A percentile compares a stretch with the other conserved stretches of the same genome.
Conservation (phyloP, 2,329 filamentous ascomycete species). For the Sclerotinia spermophila region DNA sequence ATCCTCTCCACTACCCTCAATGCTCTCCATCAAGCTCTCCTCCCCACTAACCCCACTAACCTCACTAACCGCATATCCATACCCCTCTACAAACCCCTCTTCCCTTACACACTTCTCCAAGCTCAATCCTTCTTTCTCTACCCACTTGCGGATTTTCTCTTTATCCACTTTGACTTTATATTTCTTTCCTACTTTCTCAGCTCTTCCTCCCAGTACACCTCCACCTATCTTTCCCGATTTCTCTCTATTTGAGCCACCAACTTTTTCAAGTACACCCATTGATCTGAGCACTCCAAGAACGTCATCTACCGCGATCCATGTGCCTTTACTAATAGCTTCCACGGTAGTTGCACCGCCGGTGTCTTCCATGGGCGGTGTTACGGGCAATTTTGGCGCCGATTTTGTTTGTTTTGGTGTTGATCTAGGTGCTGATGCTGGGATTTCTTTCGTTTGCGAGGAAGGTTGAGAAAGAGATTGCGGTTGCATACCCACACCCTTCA, state of each 20-base stretch:
- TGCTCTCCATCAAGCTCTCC: constrained; percentile 3
- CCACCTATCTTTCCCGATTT: constrained; percentile 40
- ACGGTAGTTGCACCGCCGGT: constrained; percentile 39
- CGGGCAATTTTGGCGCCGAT: neutral
- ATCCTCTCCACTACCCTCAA: neutral
- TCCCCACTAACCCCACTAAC: constrained; percentile 23
- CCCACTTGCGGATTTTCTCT: constrained; percentile 54
- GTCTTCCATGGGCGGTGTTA: neutral
- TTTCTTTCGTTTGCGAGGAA: neutral
- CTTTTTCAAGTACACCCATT: constrained; percentile 69
- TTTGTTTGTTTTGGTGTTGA: neutral
- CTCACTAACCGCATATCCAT: constrained; percentile 45
- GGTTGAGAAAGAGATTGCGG: neutral
- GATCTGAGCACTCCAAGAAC: constrained; percentile 72
- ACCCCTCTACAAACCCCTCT: constrained; percentile 69
- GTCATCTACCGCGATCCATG: constrained; percentile 83
- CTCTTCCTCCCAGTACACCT: constrained; percentile 26
- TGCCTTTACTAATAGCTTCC: constrained; percentile 68
- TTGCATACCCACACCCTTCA: constrained; percentile 17
- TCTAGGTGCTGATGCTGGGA: neutral
- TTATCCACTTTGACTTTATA: constrained; percentile 51
- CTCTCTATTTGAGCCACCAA: constrained; percentile 38
- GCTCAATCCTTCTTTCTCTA: constrained; percentile 69
- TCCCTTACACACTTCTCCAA: constrained; percentile 67
- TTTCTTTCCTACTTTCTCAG: constrained; percentile 41